Percentiles rank a stretch among this genome's conserved stretches.
phyloP scores from a whole-genome alignment of 2,329 filamentous ascomycete species.

The Phyllosticta paracitricarpa region DNA sequence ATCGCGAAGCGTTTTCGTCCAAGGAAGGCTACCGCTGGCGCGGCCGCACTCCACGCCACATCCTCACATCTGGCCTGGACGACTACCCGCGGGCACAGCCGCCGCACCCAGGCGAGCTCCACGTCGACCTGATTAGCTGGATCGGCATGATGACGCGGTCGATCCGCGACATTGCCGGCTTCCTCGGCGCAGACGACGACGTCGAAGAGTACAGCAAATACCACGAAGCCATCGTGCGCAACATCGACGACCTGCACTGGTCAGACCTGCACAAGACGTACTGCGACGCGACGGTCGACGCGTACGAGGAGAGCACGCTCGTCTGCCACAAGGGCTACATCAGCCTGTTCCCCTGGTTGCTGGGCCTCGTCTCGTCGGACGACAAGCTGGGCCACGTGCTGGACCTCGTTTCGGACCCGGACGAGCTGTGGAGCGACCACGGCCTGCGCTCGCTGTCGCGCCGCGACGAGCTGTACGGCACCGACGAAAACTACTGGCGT shows the following conservation, averaged over 20 bases:
- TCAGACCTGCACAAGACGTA: constrained; percentile 68
- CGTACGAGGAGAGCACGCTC: constrained; percentile 79
- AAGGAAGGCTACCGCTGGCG: constrained; percentile 95
- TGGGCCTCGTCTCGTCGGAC: constrained; percentile 68
- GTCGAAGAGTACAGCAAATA: constrained; percentile 60
- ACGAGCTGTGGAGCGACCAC: constrained; percentile 80
- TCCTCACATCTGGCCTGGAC: constrained; percentile 86
- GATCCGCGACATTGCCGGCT: constrained; percentile 68
- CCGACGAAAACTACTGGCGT: constrained; percentile 93
- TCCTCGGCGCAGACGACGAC: constrained; percentile 69
- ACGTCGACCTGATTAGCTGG: constrained; percentile 92
- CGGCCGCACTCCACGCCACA: constrained; percentile 75
- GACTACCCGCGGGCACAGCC: constrained; percentile 93
- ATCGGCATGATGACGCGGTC: constrained; percentile 91
- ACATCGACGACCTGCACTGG: constrained; percentile 93
- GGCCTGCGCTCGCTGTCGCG: constrained; percentile 87
- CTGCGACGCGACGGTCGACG: constrained; percentile 92
- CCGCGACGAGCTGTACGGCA: constrained; percentile 73
- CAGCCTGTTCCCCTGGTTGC: constrained; percentile 83
- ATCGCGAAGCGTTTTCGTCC: constrained; percentile 76
- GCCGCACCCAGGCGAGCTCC: constrained; percentile 89
- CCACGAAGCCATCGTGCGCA: constrained; percentile 67
- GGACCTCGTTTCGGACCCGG: constrained; percentile 66
- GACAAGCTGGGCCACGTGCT: constrained; percentile 64
- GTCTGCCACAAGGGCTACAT: constrained; percentile 97